Percentiles rank a stretch among this genome's conserved stretches.
Conservation (phyloP, 495 filamentous ascomycete species). For the Talaromyces nanjingensis region DNA sequence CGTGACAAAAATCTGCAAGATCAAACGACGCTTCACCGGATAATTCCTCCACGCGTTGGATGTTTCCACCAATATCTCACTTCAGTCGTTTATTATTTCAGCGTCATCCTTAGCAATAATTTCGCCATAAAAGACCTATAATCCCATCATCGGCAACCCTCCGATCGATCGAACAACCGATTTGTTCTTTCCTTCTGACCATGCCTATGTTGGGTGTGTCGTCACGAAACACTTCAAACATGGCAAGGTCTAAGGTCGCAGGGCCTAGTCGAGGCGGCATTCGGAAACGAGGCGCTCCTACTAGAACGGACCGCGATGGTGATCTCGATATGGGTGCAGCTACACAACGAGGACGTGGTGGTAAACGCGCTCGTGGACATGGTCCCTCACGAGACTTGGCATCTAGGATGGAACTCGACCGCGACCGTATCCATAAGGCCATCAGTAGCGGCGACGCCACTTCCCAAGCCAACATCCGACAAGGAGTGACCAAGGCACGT, state of each 20-base stretch:
- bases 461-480: constrained; percentile 35
- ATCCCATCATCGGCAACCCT: background rate
- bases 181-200: background rate
- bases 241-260: constrained; percentile 29
- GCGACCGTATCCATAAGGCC: constrained; percentile 23
- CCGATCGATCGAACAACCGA: background rate
- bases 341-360: constrained; percentile 27
- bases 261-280: constrained; percentile 56
- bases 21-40: background rate
- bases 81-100: background rate
- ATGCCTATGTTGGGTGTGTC: constrained; percentile 6
- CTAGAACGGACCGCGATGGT: constrained; percentile 67
- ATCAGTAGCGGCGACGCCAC: constrained; percentile 34
- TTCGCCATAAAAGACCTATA: background rate
- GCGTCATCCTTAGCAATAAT: background rate
- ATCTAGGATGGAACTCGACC: constrained; percentile 19
- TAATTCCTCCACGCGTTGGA: background rate
- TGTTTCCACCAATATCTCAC: background rate
- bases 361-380: constrained; percentile 30
- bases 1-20: background rate
- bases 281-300: constrained; percentile 52
- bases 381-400: constrained; percentile 16
- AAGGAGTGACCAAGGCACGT: constrained; percentile 16
- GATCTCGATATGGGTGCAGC: constrained; percentile 71
- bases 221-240: constrained; percentile 16